Conservation (phyloP, 306 rosid species). For the Dryas alaskensis region DNA sequence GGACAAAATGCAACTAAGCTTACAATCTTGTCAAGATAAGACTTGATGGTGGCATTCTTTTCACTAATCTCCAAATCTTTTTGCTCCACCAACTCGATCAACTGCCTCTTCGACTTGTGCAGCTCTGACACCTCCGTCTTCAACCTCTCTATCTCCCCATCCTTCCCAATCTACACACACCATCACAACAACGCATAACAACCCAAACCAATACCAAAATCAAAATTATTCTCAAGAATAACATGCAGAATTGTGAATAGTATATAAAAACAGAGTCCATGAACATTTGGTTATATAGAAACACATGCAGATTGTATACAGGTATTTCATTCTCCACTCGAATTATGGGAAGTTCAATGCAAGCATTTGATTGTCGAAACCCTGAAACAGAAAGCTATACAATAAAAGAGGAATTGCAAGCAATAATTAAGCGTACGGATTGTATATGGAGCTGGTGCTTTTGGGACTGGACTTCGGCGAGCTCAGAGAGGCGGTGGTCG, state of each 20-base stretch:
- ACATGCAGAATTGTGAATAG: too few relatives aligned
- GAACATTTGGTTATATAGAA: too few relatives aligned
- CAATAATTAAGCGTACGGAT: constrained; percentile 34
- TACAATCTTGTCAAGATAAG: constrained; percentile 91
- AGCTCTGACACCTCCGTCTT: constrained; percentile 64
- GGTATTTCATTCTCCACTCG: not conserved
- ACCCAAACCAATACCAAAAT: not conserved
- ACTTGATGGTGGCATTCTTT: constrained; percentile 65
- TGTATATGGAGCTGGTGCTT: constrained; percentile 60
- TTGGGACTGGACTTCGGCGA: constrained; percentile 51
- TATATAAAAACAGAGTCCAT: too few relatives aligned
- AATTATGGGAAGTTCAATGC: not conserved
- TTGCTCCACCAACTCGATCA: constrained; percentile 62
- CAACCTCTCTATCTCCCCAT: constrained; percentile 79
- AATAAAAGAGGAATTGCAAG: not conserved
- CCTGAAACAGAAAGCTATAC: not conserved
- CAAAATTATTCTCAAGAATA: not conserved
- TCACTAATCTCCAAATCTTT: constrained; percentile 73
- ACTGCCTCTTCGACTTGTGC: constrained; percentile 84
- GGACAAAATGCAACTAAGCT: constrained; percentile 22
- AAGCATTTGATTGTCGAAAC: not conserved
- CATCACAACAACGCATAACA: not conserved
- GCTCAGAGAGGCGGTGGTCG: constrained; percentile 51
- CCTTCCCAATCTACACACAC: constrained; percentile 70
- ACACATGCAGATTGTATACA: not conserved